These are phyloP conservation scores for Basipetospora sp. DNA, from an alignment of 2,329 filamentous ascomycete genomes.

Conservation along the genomic window DNA sequence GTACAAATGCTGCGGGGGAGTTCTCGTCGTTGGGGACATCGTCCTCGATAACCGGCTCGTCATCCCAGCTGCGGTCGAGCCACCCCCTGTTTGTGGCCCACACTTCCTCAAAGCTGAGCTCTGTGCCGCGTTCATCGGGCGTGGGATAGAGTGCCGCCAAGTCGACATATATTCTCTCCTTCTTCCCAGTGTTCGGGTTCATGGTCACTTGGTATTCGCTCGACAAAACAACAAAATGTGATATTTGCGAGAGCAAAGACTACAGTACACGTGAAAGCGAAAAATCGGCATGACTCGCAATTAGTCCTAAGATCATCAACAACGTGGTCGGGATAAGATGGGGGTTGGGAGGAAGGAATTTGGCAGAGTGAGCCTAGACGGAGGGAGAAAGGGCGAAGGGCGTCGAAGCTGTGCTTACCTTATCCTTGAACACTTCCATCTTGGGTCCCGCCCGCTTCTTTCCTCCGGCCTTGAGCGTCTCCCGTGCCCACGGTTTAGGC, in stretches of 20 bases:
- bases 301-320: conserved; percentile 98
- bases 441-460: conserved; percentile 62
- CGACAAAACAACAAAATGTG: conserved; percentile 55
- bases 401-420: too few relatives aligned
- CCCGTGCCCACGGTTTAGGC: conserved; percentile 78
- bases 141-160: conserved; percentile 74
- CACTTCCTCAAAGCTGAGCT: conserved; percentile 84
- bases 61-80: conserved; percentile 43
- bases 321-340: conserved; percentile 33
- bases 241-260: conserved; percentile 44
- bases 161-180: conserved; percentile 77
- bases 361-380: too few relatives aligned
- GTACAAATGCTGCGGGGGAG: not conserved
- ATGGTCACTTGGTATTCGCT: conserved; percentile 62
- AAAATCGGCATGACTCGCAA: conserved; percentile 34
- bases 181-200: conserved; percentile 69
- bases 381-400: not conserved
- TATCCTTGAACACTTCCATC: conserved; percentile 86
- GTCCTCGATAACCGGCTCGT: conserved; percentile 19
- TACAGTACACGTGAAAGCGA: conserved; percentile 25
- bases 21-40: conserved; percentile 6
- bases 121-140: conserved; percentile 52
- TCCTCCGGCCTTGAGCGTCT: conserved; percentile 76
- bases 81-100: conserved; percentile 64
- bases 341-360: conserved; percentile 11